A percentile compares a stretch with the other conserved stretches of the same genome.
Conservation (phyloP, 2,329 filamentous ascomycete genomes). For the Microdochium paspali region DNA sequence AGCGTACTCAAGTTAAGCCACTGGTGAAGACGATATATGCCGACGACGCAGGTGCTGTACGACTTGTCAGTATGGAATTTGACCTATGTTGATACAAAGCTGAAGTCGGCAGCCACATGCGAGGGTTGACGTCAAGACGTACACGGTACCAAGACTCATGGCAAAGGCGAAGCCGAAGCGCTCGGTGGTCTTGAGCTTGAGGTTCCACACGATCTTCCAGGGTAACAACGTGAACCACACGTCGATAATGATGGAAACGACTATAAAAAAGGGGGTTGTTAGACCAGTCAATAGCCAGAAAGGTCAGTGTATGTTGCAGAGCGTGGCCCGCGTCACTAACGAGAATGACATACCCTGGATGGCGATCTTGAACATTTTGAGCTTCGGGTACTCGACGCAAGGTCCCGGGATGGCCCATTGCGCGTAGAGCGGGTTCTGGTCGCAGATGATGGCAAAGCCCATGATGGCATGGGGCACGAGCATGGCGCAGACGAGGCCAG, state of each 20-base stretch:
- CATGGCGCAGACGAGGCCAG: not conserved
- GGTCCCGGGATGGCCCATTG: not conserved
- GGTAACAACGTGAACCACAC: not conserved
- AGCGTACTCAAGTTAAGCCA: not conserved
- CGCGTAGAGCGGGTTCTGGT: not conserved
- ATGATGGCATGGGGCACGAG: not conserved
- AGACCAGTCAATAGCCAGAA: not conserved
- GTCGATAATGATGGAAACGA: not conserved
- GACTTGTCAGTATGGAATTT: too few species aligned
- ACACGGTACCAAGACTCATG: not conserved
- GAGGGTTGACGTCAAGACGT: not conserved
- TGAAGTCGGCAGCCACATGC: too few species aligned
- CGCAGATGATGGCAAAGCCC: not conserved
- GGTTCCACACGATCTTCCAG: not conserved
- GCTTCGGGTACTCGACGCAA: not conserved
- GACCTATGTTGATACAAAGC: too few species aligned
- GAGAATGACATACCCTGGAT: not conserved
- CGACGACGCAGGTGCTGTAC: not conserved
- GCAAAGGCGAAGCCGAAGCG: not conserved
- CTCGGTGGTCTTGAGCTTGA: not conserved
- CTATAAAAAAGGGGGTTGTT: not conserved
- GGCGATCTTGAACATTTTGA: not conserved
- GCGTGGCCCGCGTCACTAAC: not conserved
- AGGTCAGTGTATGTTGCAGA: too few species aligned
- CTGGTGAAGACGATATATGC: not conserved